Base-by-base conservation (phyloP, 2,329 filamentous ascomycete species). In the Daldinia sp. region DNA sequence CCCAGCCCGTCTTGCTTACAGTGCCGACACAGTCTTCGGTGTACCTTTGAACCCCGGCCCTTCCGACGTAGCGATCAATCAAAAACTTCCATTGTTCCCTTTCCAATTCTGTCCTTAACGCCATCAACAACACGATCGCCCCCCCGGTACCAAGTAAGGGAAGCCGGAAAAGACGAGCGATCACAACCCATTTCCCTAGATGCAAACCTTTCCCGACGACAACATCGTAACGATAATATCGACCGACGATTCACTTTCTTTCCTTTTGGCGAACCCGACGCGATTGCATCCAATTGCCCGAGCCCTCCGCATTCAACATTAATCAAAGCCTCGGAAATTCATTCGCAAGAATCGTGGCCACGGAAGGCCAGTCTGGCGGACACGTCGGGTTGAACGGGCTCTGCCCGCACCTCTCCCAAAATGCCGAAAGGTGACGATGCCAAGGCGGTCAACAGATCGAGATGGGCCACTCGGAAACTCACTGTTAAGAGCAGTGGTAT, bases 381-480 rank as follows among this genome's bases (percentile, higher is more conserved):
- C 72, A 73, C 69, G 71, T 71, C 71, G 74, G 75, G 75, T 70
- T 77, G 74, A 79, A 76, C 78, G 79, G 79, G 78, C 78, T 69
- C 71, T 75, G 78, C 78, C 78, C 78, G 78, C 72, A 71, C 74
- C 69, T 68, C 71, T 68, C 69, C 68, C 70, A 72, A 57, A 50
- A 79, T 80, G 78, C 68, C 76, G 56, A 75, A 75, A 67, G 74
- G 71, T 60, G 72, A 73, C 29, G 70, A 59, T 48, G 73, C 49
- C 50, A 69, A 73, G 62, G 85, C 85, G 41, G 90, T 89, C 19
- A 93, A 94, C 75, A 86, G 94, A 74, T 89, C 95, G 77, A 86
- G 95, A 87, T 98, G 95, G 95, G 94, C 95, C 15, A 98, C 95
- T n/a, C 92, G 94, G 73, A 92, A 93, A 76, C 87, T 91, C 77